phyloP scores from a whole-genome alignment of 2,329 filamentous ascomycete genomes.

The Myriosclerotinia scirpicola region DNA sequence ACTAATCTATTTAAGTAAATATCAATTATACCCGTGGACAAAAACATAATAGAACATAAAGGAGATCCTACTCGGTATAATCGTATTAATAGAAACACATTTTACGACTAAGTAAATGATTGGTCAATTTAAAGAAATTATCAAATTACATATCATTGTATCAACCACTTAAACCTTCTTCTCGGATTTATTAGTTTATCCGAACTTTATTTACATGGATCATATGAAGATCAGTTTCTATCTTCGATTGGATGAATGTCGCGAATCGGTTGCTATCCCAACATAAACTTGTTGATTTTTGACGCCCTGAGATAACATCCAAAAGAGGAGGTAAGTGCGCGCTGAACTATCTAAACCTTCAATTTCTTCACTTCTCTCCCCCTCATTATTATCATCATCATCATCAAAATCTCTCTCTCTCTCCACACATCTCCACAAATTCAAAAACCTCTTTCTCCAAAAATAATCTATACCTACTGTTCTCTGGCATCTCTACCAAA shows the following conservation, averaged over 20 bases:
- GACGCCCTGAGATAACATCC: constrained; percentile 16
- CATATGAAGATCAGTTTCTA: neutral
- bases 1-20: neutral
- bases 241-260: neutral
- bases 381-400: too few relatives aligned
- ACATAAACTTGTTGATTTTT: constrained; percentile 23
- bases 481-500: neutral
- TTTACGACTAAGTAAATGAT: too few relatives aligned
- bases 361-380: neutral
- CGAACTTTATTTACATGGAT: neutral
- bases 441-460: neutral
- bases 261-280: constrained; percentile 14
- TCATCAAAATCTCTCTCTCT: neutral
- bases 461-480: neutral
- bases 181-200: constrained; percentile 1
- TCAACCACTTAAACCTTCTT: too few relatives aligned
- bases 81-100: neutral
- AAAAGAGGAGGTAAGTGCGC: neutral
- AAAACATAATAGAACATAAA: neutral
- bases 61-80: too few relatives aligned
- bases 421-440: constrained; percentile 22
- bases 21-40: neutral
- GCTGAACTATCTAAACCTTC: constrained; percentile 21
- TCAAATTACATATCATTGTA: neutral
- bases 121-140: neutral